Evolutionary conservation across 148 eudicot species (phyloP).

Genomic region (Linanthus parryae): DNA sequence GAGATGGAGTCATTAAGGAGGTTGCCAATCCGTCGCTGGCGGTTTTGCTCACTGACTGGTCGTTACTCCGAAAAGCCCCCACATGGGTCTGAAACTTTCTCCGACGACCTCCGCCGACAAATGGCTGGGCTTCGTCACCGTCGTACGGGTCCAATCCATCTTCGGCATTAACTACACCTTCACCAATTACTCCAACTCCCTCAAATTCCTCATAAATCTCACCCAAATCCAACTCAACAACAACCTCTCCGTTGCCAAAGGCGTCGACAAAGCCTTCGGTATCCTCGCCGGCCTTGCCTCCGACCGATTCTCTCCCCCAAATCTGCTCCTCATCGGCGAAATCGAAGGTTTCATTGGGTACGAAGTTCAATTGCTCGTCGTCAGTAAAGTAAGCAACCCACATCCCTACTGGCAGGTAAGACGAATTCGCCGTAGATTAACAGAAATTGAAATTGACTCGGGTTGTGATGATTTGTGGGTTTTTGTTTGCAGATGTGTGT

Average conservation of each 20-base stretch:
- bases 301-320: constrained; percentile 39
- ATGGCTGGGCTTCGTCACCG: constrained; percentile 73
- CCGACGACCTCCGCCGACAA: constrained; percentile 29
- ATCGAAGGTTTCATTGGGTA: constrained; percentile 55
- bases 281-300: constrained; percentile 59
- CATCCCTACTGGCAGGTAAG: constrained; percentile 71
- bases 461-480: no score
- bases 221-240: constrained; percentile 55
- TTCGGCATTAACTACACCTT: constrained; percentile 75
- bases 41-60: no score
- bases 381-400: constrained; percentile 35
- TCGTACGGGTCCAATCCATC: constrained; percentile 69
- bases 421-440: no score
- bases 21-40: no score
- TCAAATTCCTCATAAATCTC: constrained; percentile 48
- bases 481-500: no score
- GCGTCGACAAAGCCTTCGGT: constrained; percentile 65
- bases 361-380: constrained; percentile 74
- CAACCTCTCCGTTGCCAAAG: constrained; percentile 65
- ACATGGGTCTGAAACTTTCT: no score
- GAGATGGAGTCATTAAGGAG: no score
- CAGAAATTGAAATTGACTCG: no score
- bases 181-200: constrained; percentile 59
- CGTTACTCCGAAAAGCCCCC: no score
- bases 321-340: constrained; percentile 53